Base-by-base conservation (phyloP, 2,329 filamentous ascomycete genomes). In the Fusarium sp. region DNA sequence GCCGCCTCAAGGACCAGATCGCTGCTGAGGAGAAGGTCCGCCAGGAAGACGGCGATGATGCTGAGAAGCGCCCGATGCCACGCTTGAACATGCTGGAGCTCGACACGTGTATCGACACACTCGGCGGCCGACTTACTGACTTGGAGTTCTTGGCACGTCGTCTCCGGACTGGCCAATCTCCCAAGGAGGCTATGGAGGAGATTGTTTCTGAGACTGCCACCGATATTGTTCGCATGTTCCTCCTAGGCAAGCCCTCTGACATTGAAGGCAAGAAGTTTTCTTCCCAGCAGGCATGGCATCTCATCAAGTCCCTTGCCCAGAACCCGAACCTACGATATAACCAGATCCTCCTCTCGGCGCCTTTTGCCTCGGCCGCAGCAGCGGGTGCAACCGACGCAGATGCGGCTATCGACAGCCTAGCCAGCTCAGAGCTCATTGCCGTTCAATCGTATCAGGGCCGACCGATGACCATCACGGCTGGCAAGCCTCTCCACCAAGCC, bases 121-220 rank as follows among this genome's bases (percentile, higher is more conserved):
- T 99, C 2, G 97, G 97, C 25, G 97, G 97, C 2, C 94, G 97
- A 5, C 88, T 99, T n/a, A 98, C 95, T 0, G 97, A 99, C 80
- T 91, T 99, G 23, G 96, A 98, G 80, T 97, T 97, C 80, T 90
- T 99, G 50, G 93, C 95, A n/a, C 91, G 96, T 39, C 90, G 97
- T 20, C 93, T 99, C 77, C 94, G 95, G 83, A 91, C 93, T 1
- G 96, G 97, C 18, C 95, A 98, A 81, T 93, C 89, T 3, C 97
- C 97, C 1, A 89, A 88, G 73, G 88, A 93, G 76, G 97, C 97
- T 4, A 92, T 98, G 3, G 87, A 91, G 25, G 95, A 98, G 74
- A 98, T 99, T 72, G 93, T 98, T 64, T 92, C 94, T 64, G 95
- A 98, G 80, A 93, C 93, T 20, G 94, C 95, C 1, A 94, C 94